Base-by-base conservation (phyloP, 1,284 basidiomycete species). In the Paramarasmius palmivorus region DNA sequence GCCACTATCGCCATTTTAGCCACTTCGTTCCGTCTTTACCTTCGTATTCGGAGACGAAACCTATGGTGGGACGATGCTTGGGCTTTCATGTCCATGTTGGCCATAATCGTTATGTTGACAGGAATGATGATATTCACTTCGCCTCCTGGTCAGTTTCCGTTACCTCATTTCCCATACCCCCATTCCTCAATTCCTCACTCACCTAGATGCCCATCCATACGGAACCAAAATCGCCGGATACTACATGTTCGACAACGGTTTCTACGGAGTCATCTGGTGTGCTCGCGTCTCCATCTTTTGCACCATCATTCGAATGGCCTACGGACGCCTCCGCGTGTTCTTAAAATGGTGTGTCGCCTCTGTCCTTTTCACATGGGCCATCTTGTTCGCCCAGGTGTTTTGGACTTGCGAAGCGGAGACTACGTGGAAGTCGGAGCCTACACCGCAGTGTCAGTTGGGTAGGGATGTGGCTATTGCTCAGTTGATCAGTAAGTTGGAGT, bases 381-480 rank as follows among this genome's bases (percentile, higher is more conserved):
- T 48, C 17, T 17, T 48, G 14, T n/a, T 32, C 34, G 46, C 46
- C 2, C 29, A 48, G 20, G 46, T 48, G 10, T 48, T 29, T 7
- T 48, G 46, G 46, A 35, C 29, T 7, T 48, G 46, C 26, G 46
- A 48, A 34, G 12, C 26, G n/a, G 7, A 48, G n/a, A 25, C 23
- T 15, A 32, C 15, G 7, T 48, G 46, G 46, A 48, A 48, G 26
- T 15, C 32, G n/a, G 9, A 14, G 7, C 7, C 8, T n/a, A 35
- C 36, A 34, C 26, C 46, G 26, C 46, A 48, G 46, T 48, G 46
- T 22, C 32, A 34, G 46, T 22, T 48, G 8, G 46, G 46, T 6
- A 48, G 36, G 20, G 29, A 48, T n/a, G 46, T 48, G 14, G 46
- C 46, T 9, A 48, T 48, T 25, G 46, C 46, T 48, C 46, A 48